Conservation (phyloP, 2,329 filamentous ascomycete species). For the Trichoderma endophyticum region DNA sequence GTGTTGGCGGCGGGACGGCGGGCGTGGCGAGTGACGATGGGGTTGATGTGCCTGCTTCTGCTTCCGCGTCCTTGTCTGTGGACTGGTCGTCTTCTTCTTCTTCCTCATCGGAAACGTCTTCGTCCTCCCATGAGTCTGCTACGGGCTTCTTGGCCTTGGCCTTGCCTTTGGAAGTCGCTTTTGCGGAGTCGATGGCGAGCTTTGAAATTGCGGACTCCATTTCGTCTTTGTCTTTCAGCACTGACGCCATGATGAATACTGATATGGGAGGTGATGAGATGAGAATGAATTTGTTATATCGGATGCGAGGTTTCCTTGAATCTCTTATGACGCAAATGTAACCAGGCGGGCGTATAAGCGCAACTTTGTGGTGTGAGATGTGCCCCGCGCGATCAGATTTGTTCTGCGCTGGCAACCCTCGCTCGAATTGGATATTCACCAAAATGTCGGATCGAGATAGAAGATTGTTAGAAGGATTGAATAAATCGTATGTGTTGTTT, state of each 20-base stretch:
- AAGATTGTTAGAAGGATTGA: background rate
- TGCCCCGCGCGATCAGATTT: background rate
- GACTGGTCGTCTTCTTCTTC: slow-evolving; percentile 21
- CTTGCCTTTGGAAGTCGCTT: slow-evolving; percentile 19
- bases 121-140: slow-evolving; percentile 55
- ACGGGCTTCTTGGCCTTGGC: slow-evolving; percentile 33
- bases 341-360: background rate
- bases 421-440: background rate
- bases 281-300: background rate
- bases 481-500: background rate
- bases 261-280: background rate
- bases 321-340: background rate
- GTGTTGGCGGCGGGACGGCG: background rate
- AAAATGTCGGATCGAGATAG: background rate
- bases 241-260: background rate
- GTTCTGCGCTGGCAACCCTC: background rate
- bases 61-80: slow-evolving; percentile 23
- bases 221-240: background rate
- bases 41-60: background rate
- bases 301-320: background rate
- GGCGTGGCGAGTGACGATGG: background rate
- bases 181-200: slow-evolving; percentile 30
- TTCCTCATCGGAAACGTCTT: slow-evolving; percentile 43
- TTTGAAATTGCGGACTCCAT: slow-evolving; percentile 32
- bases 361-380: background rate